A percentile compares a stretch with the other conserved stretches of the same genome.
Conservation (phyloP, 108 stramenopile species). For the Asterionellopsis glacialis region DNA sequence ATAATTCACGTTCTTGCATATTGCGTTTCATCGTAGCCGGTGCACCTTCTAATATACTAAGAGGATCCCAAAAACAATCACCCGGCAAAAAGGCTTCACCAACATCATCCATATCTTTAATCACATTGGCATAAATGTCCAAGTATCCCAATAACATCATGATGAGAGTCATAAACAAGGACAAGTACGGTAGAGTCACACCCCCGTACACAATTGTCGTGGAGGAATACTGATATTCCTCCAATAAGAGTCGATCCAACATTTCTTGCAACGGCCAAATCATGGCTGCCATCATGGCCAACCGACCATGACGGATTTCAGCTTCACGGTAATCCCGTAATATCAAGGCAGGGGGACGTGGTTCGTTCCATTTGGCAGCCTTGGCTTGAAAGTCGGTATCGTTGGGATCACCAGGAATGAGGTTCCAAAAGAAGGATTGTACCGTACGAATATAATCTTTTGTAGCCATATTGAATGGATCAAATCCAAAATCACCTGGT, state of each 20-base stretch:
- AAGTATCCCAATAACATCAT: conserved; percentile 84
- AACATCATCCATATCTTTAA: conserved; percentile 61
- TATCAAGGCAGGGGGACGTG: conserved; percentile 66
- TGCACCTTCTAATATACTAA: conserved; percentile 72
- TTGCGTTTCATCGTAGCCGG: conserved; percentile 76
- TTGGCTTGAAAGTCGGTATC: conserved; percentile 19
- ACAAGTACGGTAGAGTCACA: conserved; percentile 70
- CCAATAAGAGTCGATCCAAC: conserved; percentile 63
- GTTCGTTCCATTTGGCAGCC: conserved; percentile 13
- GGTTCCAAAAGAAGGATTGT: conserved; percentile 29
- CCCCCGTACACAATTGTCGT: conserved; percentile 47
- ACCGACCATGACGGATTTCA: conserved; percentile 86
- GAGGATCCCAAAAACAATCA: conserved; percentile 89
- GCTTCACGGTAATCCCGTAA: conserved; percentile 84
- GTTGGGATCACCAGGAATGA: conserved; percentile 29
- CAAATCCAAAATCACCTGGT: conserved; percentile 86
- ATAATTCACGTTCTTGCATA: conserved; percentile 86
- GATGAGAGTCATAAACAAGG: conserved; percentile 69
- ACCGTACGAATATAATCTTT: conserved; percentile 64
- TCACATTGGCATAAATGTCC: conserved; percentile 70
- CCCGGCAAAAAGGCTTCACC: conserved; percentile 85
- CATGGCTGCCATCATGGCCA: conserved; percentile 86
- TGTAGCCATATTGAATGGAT: conserved; percentile 65
- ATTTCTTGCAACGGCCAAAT: conserved; percentile 86
- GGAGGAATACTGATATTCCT: conserved; percentile 45